Evolutionary conservation across 192 early-diverging fungal species (phyloP).

Genomic region (Mortierella antarctica): DNA sequence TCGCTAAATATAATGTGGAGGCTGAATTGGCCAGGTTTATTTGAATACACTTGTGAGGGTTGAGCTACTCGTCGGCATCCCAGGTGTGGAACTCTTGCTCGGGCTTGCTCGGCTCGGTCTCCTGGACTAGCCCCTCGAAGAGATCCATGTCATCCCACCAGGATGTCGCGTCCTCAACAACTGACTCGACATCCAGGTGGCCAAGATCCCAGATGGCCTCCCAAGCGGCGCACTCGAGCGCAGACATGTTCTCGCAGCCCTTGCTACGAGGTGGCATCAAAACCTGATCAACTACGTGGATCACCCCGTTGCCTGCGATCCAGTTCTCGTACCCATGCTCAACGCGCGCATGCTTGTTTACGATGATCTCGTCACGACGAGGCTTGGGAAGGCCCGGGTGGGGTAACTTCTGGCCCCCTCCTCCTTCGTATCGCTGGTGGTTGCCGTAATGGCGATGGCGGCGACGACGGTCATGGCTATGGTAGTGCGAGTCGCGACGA

Average conservation of each 20-base stretch:
- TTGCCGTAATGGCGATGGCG: slow-evolving; percentile 15
- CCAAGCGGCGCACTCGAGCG: slow-evolving; percentile 33
- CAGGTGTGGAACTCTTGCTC: no score
- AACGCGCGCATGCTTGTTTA: slow-evolving; percentile 20
- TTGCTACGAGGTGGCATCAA: slow-evolving; percentile 53
- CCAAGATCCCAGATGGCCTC: slow-evolving; percentile 34
- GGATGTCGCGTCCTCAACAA: slow-evolving; percentile 6
- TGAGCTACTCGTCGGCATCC: no score
- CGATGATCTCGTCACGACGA: slow-evolving; percentile 24
- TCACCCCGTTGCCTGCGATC: slow-evolving; percentile 54
- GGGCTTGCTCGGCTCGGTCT: no score
- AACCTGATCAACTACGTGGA: slow-evolving; percentile 59
- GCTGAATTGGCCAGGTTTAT: no score
- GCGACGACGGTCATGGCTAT: background rate
- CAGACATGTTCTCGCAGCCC: slow-evolving; percentile 27
- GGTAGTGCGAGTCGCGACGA: background rate
- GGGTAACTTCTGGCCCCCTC: background rate
- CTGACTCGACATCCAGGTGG: background rate
- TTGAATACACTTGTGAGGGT: no score
- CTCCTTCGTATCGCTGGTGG: slow-evolving; percentile 2
- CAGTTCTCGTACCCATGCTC: slow-evolving; percentile 44
- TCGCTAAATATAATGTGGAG: no score
- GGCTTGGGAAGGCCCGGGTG: background rate
- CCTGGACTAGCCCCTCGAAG: slow-evolving; percentile 1
- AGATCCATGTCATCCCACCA: slow-evolving; percentile 18